Conservation (phyloP, 2,329 filamentous ascomycete species). For the Sporothrix variecibatus region DNA sequence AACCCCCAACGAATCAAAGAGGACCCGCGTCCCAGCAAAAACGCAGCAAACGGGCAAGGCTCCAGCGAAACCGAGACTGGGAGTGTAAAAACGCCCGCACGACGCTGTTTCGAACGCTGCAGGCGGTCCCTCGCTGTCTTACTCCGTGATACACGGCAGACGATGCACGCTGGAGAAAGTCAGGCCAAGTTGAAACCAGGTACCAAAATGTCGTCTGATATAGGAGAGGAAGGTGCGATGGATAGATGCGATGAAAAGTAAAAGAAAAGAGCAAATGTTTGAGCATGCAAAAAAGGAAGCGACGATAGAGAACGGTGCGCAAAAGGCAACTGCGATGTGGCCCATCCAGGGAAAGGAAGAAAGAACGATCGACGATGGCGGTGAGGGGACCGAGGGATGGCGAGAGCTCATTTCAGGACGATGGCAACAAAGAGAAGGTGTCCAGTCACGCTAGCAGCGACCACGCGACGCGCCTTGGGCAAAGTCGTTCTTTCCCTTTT, state of each 20-base stretch:
- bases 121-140: background rate
- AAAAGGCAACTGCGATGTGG: background rate
- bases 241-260: background rate
- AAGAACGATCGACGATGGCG: slow-evolving; percentile 15
- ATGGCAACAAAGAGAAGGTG: background rate
- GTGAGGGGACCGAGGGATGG: slow-evolving; percentile 4
- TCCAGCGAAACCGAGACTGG: slow-evolving; percentile 1
- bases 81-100: background rate
- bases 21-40: slow-evolving; percentile 19
- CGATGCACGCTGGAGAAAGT: background rate
- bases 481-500: slow-evolving; percentile 1
- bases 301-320: background rate
- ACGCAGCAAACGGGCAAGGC: slow-evolving; percentile 15
- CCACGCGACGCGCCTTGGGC: slow-evolving; percentile 17
- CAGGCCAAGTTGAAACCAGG: slow-evolving; percentile 1
- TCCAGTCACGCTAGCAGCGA: background rate
- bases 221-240: slow-evolving; percentile 1
- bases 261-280: background rate
- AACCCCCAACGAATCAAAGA: slow-evolving; percentile 8
- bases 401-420: background rate
- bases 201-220: slow-evolving; percentile 10
- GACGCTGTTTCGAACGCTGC: slow-evolving; percentile 3
- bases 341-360: background rate
- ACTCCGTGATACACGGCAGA: background rate
- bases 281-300: background rate